Base-by-base conservation (phyloP, 768 basidiomycete species). In the Pleurotus cornucopiae region DNA sequence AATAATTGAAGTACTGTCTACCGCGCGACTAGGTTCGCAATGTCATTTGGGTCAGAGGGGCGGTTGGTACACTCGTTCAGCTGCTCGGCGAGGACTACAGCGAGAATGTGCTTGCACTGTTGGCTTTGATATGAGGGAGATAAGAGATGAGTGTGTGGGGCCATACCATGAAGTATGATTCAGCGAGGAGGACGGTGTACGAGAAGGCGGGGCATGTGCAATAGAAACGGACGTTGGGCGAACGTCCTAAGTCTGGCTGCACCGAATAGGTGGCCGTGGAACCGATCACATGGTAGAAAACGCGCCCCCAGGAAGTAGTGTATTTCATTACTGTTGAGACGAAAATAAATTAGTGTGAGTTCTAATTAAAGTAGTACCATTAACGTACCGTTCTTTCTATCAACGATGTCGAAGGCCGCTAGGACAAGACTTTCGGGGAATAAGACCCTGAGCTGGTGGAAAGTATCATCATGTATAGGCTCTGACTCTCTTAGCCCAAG, bases 31-130 rank as follows among this genome's bases (percentile, higher is more conserved):
- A 81, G 58, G 7, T 71, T 60, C 16, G 75, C 73, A n/a, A 89
- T 70, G 37, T 84, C 80, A 54, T 82, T 75, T 3, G 68, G 64
- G 21, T 64, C 67, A 45, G 80, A 66, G 34, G 74, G 68, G 18
- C 82, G 78, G 52, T 85, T 77, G 38, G 81, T 62, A 57, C 75
- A 83, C 54, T 73, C 74, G 3, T 71, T 71, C 49, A 89, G 66
- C 51, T 76, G 79, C 23, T 79, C 68, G 2, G 87, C 86, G 12
- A 93, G 71, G 12, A 76, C 71, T 11, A 80, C 76, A 2, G 90
- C 91, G 21, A 93, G 74, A 2, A 89, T 67, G 66, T 93, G 91
- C 66, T 93, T 92, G 64, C 91, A 93, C 91, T 92, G 60, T 12
- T 60, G 5, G 41, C n/a, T 44, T 34, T 34, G 30, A 34, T 34